Base-by-base conservation (phyloP, 2,329 filamentous ascomycete species). In the Setomelanomma holmii region DNA sequence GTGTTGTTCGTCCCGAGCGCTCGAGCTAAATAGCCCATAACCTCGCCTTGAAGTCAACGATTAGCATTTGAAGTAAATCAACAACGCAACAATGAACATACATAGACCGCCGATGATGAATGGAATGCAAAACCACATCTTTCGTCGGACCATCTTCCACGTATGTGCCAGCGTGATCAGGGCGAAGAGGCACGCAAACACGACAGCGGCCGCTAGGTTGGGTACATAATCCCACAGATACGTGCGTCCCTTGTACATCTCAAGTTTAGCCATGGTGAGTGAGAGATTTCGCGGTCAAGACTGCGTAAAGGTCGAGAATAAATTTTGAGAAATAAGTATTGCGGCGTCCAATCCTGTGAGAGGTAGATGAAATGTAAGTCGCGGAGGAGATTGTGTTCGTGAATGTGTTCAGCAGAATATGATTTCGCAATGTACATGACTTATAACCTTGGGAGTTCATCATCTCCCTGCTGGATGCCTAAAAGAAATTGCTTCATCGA, bases 1-100 rank as follows among this genome's bases (percentile, higher is more conserved):
- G 53, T 60, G 17, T 62, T 45, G 5, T 75, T 69, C 5, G 66
- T 61, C 1, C 75, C 73, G 4, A 69, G 61, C 3, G 77, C 76
- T 43, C 83, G 78, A 3, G 76, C 79, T 11, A 79, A 58, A 52
- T 84, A 85, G 5, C 82, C 82, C 14, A 84, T 65, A 0, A 72
- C 62, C 67, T 85, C 82, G 51, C 82, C 80, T 83, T 35, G 19
- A 14, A 30, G 14, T 5, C 3, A 22, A 17, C 20, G 12, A 17
- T 16, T 7, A 30, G 27, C 27, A 39, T 7, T 17, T 24, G 39
- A 40, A 33, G 36, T 36, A 17, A 40, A 41, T 16, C 34, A 38
- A 2, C 11, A 10, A 24, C 36, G 20, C 20, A 20, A 7, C 35
- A 2, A 72, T 30, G n/a, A 55, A 74, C 81, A 52, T 76, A 83